Evolutionary conservation across 768 basidiomycete species (phyloP), one percentile per base, ranked within the genome.

Genomic region (Xanthoconium stramineum): DNA sequence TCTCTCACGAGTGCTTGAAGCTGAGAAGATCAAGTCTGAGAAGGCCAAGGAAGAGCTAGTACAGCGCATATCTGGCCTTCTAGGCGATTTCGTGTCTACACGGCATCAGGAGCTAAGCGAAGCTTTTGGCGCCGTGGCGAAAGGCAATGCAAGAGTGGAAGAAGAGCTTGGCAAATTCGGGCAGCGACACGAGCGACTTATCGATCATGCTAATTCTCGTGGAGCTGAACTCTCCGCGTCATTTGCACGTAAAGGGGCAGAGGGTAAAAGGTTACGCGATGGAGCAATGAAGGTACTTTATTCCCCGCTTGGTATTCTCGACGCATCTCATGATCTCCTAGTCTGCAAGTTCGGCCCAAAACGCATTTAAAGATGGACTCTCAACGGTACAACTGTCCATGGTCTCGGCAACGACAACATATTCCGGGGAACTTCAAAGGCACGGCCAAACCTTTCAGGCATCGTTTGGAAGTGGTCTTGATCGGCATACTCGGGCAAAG

Each of bases 31-130:
- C 14, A 86, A 83, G 57, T 80, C 87, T 0, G 83, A 86, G 28
- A 81, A 78, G 47, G 82, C 88, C 2, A 88, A 84, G 56, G 83
- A 85, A 40, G 87, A 89, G 39, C 69, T 96, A 13, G 70, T 94
- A n/a, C 80, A 86, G 40, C 86, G 85, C 38, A 78, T 96, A 48
- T 88, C 89, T 1, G 76, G 76, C 5, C 76, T 94, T 60, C 73
- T 97, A 3, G 83, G 81, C 12, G 85, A 82, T 29, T 95, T 88
- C 69, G 79, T 85, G 32, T 72, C 80, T 42, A 80, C 85, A 46
- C 82, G 89, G 30, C 88, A 94, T 65, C 75, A 78, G 15, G 82
- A 82, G 19, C 73, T 94, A 50, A 78, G 80, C 39, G 81, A 83
- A 29, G 80, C 83, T 2, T 76, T 91, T 49, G 74, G 73, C 1